Conservation (phyloP, 768 basidiomycete genomes). For the Boletellus emodensis region DNA sequence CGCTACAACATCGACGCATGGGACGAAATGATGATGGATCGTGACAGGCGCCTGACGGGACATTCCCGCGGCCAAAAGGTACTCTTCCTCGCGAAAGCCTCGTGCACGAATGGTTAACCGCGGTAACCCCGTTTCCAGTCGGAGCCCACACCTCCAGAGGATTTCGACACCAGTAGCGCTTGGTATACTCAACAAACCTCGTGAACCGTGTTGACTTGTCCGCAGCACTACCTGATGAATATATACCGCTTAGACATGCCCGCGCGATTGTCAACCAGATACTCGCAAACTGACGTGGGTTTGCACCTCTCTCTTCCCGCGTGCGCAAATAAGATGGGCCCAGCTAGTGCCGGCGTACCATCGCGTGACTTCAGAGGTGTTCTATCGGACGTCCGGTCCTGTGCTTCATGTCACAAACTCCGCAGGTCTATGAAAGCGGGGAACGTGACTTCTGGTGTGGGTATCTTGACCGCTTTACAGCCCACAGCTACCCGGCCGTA, state of each 20-base stretch:
- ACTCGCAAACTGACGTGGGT: neutral
- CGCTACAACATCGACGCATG: slow-evolving; percentile 84
- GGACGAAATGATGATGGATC: slow-evolving; percentile 96
- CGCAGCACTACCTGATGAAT: slow-evolving; percentile 13
- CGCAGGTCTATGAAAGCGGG: neutral
- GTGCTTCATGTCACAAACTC: neutral
- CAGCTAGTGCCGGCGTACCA: neutral
- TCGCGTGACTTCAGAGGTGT: neutral
- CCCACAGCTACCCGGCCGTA: too few species aligned
- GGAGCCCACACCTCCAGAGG: slow-evolving; percentile 62
- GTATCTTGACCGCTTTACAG: too few species aligned
- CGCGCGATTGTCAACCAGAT: neutral
- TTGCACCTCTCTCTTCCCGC: neutral
- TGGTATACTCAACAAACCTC: slow-evolving; percentile 63
- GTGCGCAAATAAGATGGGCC: neutral
- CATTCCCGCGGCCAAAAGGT: slow-evolving; percentile 83
- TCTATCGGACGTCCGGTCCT: neutral
- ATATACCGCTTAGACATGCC: slow-evolving; percentile 17
- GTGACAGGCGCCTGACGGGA: slow-evolving; percentile 86
- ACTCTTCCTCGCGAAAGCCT: neutral
- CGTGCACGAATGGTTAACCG: neutral
- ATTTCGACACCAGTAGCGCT: slow-evolving; percentile 67
- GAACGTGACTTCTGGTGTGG: neutral
- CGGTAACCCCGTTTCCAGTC: slow-evolving; percentile 39
- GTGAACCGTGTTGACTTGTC: slow-evolving; percentile 28